Evolutionary conservation across 1,139 yeast genomes (phyloP).

Genomic region (Candida tetrigidarum): DNA sequence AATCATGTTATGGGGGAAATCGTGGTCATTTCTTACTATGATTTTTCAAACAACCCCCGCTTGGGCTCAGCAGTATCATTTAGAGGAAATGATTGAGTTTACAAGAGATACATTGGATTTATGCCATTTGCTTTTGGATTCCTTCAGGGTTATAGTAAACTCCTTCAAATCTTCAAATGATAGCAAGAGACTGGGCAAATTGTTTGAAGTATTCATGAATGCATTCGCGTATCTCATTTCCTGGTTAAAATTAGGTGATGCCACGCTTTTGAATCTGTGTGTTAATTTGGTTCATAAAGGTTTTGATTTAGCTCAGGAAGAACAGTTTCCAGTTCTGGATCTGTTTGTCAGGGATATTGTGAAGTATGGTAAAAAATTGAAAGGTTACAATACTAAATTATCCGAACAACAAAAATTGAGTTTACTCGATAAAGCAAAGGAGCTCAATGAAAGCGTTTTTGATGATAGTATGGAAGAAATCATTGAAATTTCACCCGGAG

Average conservation of each 20-base stretch:
- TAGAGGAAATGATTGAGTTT: slow-evolving; percentile 68
- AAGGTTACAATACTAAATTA: slow-evolving; percentile 66
- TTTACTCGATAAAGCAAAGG: slow-evolving; percentile 59
- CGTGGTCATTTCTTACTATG: slow-evolving; percentile 75
- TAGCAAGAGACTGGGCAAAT: slow-evolving; percentile 19
- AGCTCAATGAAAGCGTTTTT: slow-evolving; percentile 39
- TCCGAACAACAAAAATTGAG: slow-evolving; percentile 61
- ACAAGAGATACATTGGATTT: slow-evolving; percentile 87
- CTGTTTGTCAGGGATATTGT: slow-evolving; percentile 56
- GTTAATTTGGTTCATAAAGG: slow-evolving; percentile 71
- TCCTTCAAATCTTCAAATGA: slow-evolving; percentile 23
- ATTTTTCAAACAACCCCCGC: slow-evolving; percentile 67
- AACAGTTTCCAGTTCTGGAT: slow-evolving; percentile 50
- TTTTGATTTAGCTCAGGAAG: slow-evolving; percentile 62
- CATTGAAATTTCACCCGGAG: slow-evolving; percentile 12
- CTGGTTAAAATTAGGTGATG: slow-evolving; percentile 84
- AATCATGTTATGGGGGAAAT: slow-evolving; percentile 59
- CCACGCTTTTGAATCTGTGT: slow-evolving; percentile 73
- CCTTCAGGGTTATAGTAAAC: slow-evolving; percentile 59
- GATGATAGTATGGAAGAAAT: slow-evolving; percentile 7
- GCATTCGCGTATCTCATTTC: slow-evolving; percentile 67
- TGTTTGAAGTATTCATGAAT: slow-evolving; percentile 42
- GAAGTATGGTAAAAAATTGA: slow-evolving; percentile 67
- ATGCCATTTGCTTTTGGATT: slow-evolving; percentile 67
- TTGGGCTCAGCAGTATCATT: slow-evolving; percentile 73